Evolutionary conservation across 2,329 filamentous ascomycete species (phyloP), one percentile per base, ranked within the genome.

Genomic region (Alternaria gaisen): DNA sequence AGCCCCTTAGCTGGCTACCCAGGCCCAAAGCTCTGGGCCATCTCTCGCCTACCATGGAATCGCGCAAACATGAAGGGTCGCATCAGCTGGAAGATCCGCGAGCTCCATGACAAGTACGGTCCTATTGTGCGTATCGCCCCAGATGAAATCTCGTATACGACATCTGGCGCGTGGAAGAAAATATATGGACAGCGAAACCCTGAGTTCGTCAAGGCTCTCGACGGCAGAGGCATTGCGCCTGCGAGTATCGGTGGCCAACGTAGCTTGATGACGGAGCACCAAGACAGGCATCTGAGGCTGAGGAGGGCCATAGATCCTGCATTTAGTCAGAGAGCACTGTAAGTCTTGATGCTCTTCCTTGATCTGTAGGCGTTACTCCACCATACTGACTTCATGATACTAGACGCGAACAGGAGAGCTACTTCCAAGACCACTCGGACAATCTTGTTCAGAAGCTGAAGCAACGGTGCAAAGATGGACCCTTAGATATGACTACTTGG

Each of bases 101-200:
- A 53, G 9, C 41, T 60, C 4, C 58, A 60, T 22, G 58, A 57
- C 11, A 41, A 48, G 26, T 60, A 60, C 16, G 53, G 58, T 6
- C 44, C 46, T 8, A 36, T 60, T 26, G 58, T 60, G 20, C 58
- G 58, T 20, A 53, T 57, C 18, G 47, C 53, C 4, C 58, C 58
- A 28, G 58, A 60, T 16, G 58, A 60, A 34, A 42, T 60, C 12
- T 53, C 46, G 4, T 60, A 52, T 8, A 57, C 53, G 4, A 52
- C 46, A 7, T 48, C 53, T 8, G 58, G 41, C 9, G 58, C 58
- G 16, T 60, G 58, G 58, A 56, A 56, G 32, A 53, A 60, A 18
- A 57, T 53, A 32, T 57, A 60, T 3, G 53, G 58, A 51, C 58
- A 60, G 71, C 51, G 50, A 12, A 55, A 55, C 8, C 56, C 56